These are phyloP conservation scores for Penicillium sp. DNA, from an alignment of 2,329 filamentous ascomycete species.

Conservation along the genomic window DNA sequence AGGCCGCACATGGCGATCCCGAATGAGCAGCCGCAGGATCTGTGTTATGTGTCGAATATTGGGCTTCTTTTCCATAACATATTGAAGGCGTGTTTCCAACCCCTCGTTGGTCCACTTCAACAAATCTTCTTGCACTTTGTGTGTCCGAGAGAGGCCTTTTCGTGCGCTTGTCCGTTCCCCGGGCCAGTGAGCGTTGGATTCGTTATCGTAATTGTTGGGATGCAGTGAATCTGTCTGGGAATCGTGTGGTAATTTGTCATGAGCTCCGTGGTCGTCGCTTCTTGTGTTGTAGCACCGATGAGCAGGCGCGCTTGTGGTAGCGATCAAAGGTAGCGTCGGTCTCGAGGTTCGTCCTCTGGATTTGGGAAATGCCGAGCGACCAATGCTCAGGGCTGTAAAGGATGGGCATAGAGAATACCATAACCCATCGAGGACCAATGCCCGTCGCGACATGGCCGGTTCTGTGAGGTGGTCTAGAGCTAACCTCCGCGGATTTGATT, in stretches of 20 bases:
- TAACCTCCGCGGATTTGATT: slow-evolving; percentile 9
- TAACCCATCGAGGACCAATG: slow-evolving; percentile 39
- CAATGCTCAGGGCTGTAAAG: slow-evolving; percentile 26
- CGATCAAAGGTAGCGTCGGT: slow-evolving; percentile 2
- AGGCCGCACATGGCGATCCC: slow-evolving; percentile 39
- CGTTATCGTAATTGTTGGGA: neutral
- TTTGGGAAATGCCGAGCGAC: slow-evolving; percentile 14
- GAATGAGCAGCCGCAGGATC: slow-evolving; percentile 42
- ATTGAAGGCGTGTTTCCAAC: slow-evolving; percentile 35
- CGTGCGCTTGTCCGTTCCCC: neutral
- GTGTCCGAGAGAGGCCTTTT: neutral
- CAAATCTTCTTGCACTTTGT: slow-evolving; percentile 5
- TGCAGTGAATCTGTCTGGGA: neutral
- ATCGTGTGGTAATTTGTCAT: neutral
- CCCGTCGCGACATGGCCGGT: slow-evolving; percentile 35
- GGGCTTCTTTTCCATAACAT: slow-evolving; percentile 24
- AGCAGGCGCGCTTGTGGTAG: slow-evolving; percentile 12
- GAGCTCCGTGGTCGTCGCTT: neutral
- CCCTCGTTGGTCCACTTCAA: slow-evolving; percentile 15
- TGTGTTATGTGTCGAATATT: slow-evolving; percentile 31
- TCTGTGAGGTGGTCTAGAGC: slow-evolving; percentile 10
- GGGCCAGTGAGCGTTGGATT: neutral
- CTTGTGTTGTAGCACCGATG: slow-evolving; percentile 24
- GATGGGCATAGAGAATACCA: slow-evolving; percentile 47
- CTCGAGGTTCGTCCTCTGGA: slow-evolving; percentile 9